A percentile compares a stretch with the other conserved stretches of the same genome.
Evolutionary conservation across 441 rosid genomes (phyloP).

Genomic region (Gossypium gossypioides): DNA sequence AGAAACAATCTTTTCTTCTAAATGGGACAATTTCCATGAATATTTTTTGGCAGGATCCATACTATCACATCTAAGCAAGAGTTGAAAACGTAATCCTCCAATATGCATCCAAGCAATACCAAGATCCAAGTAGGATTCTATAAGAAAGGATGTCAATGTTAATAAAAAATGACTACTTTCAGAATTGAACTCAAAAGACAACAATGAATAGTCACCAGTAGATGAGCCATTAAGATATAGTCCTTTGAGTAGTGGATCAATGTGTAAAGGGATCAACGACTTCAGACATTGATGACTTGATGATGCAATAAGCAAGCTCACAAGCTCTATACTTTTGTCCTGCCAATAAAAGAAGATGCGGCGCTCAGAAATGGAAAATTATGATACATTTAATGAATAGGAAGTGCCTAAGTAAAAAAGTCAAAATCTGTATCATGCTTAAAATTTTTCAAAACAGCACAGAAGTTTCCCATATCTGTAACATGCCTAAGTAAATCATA

Average conservation of each 20-base stretch:
- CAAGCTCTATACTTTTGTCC: conserved; percentile 30
- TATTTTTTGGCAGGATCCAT: conserved; percentile 79
- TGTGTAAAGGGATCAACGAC: conserved; percentile 32
- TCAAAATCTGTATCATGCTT: conserved; percentile 5
- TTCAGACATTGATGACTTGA: conserved; percentile 60
- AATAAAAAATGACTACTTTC: conserved; percentile 13
- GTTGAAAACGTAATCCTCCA: conserved; percentile 68
- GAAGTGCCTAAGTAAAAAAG: neutral
- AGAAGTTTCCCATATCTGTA: too few relatives aligned
- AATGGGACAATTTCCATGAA: conserved; percentile 44
- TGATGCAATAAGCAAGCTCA: conserved; percentile 46
- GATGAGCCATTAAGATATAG: conserved; percentile 45
- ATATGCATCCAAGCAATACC: conserved; percentile 68
- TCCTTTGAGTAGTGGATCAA: conserved; percentile 51
- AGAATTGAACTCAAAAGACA: neutral
- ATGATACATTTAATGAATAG: neutral
- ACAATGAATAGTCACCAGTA: conserved; percentile 31
- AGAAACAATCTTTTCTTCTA: conserved; percentile 49
- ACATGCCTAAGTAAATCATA: conserved; percentile 20
- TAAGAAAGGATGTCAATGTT: conserved; percentile 4
- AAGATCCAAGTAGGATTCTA: conserved; percentile 44
- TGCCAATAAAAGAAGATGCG: conserved; percentile 19
- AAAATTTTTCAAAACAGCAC: too few relatives aligned
- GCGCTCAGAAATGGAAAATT: neutral
- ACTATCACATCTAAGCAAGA: conserved; percentile 53